phyloP scores from a whole-genome alignment of 163 green algal genomes.

The Coccomyxa subellipsoidea region DNA sequence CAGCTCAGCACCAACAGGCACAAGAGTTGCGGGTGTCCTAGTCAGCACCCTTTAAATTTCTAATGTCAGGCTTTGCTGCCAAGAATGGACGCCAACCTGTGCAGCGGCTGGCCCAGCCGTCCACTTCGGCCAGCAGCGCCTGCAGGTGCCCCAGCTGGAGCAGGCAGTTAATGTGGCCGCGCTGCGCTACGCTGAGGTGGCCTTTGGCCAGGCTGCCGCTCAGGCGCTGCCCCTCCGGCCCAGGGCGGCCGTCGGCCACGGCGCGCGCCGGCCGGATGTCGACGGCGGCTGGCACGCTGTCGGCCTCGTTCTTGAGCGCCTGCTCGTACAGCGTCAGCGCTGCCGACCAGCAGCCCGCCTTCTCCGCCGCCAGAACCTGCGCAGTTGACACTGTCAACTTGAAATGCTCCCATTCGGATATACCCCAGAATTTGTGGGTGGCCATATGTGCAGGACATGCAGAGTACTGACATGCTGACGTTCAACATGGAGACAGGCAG shows the following conservation, averaged over 20 bases:
- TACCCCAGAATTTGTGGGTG: no score
- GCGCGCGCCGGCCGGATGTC: not conserved
- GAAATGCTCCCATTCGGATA: no score
- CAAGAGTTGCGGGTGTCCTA: no score
- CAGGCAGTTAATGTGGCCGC: slow-evolving; percentile 78
- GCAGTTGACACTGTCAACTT: not conserved
- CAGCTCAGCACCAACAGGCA: no score
- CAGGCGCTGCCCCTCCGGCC: slow-evolving; percentile 11
- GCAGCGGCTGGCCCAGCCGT: slow-evolving; percentile 25
- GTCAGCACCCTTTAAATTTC: no score
- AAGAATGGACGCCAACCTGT: no score
- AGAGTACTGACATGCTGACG: not conserved
- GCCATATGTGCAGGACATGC: not conserved
- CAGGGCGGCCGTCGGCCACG: not conserved
- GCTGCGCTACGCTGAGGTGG: slow-evolving; percentile 32
- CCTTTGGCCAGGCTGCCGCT: not conserved
- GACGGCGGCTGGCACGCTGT: not conserved
- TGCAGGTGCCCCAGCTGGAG: slow-evolving; percentile 82
- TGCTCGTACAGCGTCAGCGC: slow-evolving; percentile 84
- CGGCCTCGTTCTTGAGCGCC: slow-evolving; percentile 24
- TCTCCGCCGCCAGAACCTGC: slow-evolving; percentile 77
- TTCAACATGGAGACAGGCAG: not conserved
- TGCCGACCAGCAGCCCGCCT: slow-evolving; percentile 84
- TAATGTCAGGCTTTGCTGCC: no score
- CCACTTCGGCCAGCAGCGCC: slow-evolving; percentile 70